A percentile compares a stretch with the other conserved stretches of the same genome.
Conservation (phyloP, 306 rosid species). For the Pterocarpus santalinus region DNA sequence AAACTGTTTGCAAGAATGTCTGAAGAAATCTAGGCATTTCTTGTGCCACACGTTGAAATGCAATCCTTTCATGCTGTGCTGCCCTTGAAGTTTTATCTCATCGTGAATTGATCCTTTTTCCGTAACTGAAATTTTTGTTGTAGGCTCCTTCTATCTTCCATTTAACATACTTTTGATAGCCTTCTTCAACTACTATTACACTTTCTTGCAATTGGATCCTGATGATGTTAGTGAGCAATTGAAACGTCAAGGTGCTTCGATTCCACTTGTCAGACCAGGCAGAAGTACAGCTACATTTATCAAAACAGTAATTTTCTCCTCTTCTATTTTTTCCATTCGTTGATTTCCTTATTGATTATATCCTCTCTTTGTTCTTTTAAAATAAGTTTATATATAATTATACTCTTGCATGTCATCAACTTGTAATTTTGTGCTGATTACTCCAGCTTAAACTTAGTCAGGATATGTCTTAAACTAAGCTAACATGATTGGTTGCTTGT, state of each 20-base stretch:
- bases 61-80: slow-evolving; percentile 17
- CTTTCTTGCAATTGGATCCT: slow-evolving; percentile 95
- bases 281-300: slow-evolving; percentile 85
- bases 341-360: slow-evolving; percentile 15
- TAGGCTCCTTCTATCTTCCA: slow-evolving; percentile 92
- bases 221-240: slow-evolving; percentile 96
- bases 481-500: not conserved
- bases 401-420: slow-evolving; percentile 7
- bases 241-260: slow-evolving; percentile 97
- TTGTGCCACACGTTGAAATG: slow-evolving; percentile 24
- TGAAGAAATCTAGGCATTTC: slow-evolving; percentile 14
- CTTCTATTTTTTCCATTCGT: slow-evolving; percentile 13
- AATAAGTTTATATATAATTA: slow-evolving; percentile 4
- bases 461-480: not conserved
- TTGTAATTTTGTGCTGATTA: slow-evolving; percentile 28
- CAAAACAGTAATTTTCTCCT: slow-evolving; percentile 69
- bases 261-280: slow-evolving; percentile 95
- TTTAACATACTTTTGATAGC: slow-evolving; percentile 89
- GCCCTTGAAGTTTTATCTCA: slow-evolving; percentile 14
- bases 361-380: not conserved
- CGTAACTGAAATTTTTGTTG: slow-evolving; percentile 47
- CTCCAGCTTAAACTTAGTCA: not conserved
- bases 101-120: slow-evolving; percentile 29
- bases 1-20: not conserved
- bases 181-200: slow-evolving; percentile 98